A percentile compares a stretch with the other conserved stretches of the same genome.
These are phyloP conservation scores for Ceratocystis destructans DNA, from an alignment of 2,329 filamentous ascomycete species.

Conservation along the genomic window DNA sequence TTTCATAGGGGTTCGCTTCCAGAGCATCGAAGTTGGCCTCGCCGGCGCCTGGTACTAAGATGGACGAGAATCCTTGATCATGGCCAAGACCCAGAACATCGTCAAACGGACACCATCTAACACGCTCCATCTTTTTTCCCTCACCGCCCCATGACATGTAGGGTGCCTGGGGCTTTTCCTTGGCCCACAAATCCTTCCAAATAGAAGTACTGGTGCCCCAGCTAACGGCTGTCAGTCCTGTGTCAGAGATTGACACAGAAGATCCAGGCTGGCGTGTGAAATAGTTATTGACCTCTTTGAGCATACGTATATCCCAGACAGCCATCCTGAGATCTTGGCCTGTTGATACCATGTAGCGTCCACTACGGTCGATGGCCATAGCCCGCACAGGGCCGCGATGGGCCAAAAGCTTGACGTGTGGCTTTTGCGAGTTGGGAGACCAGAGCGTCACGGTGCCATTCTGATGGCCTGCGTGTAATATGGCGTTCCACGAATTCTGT, in stretches of 20 bases:
- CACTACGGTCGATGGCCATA: constrained; percentile 73
- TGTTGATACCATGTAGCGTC: constrained; percentile 87
- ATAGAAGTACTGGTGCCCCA: constrained; percentile 82
- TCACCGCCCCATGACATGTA: constrained; percentile 92
- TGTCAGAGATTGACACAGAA: constrained; percentile 77
- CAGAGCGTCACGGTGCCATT: constrained; percentile 90
- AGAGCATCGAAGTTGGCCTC: constrained; percentile 93
- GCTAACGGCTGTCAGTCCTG: constrained; percentile 72
- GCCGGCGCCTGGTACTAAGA: constrained; percentile 86
- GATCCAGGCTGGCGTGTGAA: constrained; percentile 70
- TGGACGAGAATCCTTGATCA: constrained; percentile 71
- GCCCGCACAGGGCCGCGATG: constrained; percentile 81
- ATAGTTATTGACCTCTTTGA: constrained; percentile 84
- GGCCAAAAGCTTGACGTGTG: constrained; percentile 79
- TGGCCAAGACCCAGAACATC: constrained; percentile 81
- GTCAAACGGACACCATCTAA: constrained; percentile 89
- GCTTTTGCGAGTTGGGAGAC: constrained; percentile 80
- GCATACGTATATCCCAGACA: constrained; percentile 93
- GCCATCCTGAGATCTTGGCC: constrained; percentile 84
- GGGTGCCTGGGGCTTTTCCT: constrained; percentile 67
- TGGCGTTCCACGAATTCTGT: constrained; percentile 85
- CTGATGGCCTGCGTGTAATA: constrained; percentile 84
- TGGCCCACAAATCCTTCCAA: constrained; percentile 82
- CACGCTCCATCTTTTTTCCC: constrained; percentile 63
- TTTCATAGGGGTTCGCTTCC: constrained; percentile 93